Evolutionary conservation across 2,329 filamentous ascomycete species (phyloP), one percentile per base, ranked within the genome.

Genomic region (Botrytis aclada): DNA sequence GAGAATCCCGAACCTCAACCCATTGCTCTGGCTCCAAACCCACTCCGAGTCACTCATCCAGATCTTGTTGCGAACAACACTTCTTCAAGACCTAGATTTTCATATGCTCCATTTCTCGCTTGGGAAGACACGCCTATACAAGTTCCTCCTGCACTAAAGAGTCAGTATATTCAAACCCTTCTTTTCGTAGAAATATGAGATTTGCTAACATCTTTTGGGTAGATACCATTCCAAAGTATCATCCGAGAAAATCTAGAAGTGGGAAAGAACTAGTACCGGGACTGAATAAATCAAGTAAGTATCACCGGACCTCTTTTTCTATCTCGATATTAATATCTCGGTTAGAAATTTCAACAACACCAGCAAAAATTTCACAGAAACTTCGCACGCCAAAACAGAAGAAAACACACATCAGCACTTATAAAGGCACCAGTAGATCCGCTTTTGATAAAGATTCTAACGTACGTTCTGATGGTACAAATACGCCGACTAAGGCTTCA

Each of bases 161-260:
- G 79, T 81, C 25, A 75, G 78, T 77, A 65, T 5, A 56, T 16
- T 39, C 9, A 22, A 66, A 39, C 25, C 9, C 25, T 34, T 20
- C 39, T 34, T 70, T 34, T n/a, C 61, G 58, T n/a, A n/a, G n/a
- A 54, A 25, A 22, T 39, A 74, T 72, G 25, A 29, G 39, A 16
- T 58, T 51, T 58, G 32, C 62, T 72, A 60, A 72, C 39, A 41
- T 45, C 29, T 45, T 22, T 67, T n/a, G 20, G 1, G 20, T 63
- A 80, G 79, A 76, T 72, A 78, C 79, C 4, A 76, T 80, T 60
- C 80, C 80, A 18, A 80, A 80, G 71, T 81, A 78, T 72, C 76
- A 79, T 54, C 78, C 78, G 29, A 75, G 80, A 61, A 81, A 77
- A 71, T 77, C 79, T 39, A 76, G 73, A 70, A 80, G 78, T 71